phyloP scores from a whole-genome alignment of 352 stramenopile species.

The Achlya hypogyna region DNA sequence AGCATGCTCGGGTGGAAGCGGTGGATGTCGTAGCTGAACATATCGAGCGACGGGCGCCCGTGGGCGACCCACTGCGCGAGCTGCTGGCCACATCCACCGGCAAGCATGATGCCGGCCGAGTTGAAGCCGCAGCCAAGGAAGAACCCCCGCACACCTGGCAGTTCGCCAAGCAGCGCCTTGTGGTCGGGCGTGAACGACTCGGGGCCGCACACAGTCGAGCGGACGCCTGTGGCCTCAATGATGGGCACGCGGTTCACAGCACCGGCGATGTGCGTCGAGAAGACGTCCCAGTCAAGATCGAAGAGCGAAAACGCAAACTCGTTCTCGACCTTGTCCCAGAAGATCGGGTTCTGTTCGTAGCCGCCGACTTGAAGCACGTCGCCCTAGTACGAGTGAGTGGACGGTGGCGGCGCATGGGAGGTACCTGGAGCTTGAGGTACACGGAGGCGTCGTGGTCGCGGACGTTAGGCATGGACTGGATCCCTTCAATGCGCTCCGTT shows the following conservation, averaged over 20 bases:
- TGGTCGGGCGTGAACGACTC: slow-evolving; percentile 29
- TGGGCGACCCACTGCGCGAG: slow-evolving; percentile 24
- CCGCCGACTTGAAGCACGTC: slow-evolving; percentile 24
- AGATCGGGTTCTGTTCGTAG: slow-evolving; percentile 26
- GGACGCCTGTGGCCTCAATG: slow-evolving; percentile 21
- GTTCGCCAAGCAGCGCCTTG: slow-evolving; percentile 23
- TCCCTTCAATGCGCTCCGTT: slow-evolving; percentile 22
- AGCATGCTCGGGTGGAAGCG: slow-evolving; percentile 22
- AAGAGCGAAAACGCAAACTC: slow-evolving; percentile 26
- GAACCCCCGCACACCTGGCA: slow-evolving; percentile 22
- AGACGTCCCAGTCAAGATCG: slow-evolving; percentile 28
- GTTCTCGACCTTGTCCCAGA: slow-evolving; percentile 22
- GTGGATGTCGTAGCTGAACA: slow-evolving; percentile 24
- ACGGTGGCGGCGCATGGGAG: neutral
- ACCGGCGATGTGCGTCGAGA: slow-evolving; percentile 24
- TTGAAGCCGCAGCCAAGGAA: slow-evolving; percentile 27
- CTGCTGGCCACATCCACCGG: slow-evolving; percentile 23
- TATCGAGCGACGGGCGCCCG: slow-evolving; percentile 23
- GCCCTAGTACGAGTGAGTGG: slow-evolving; percentile 1
- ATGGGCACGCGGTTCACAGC: slow-evolving; percentile 20
- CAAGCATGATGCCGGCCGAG: slow-evolving; percentile 26
- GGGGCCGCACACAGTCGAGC: slow-evolving; percentile 25
- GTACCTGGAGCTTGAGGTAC: slow-evolving; percentile 25
- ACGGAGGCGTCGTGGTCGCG: slow-evolving; percentile 26
- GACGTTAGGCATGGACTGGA: slow-evolving; percentile 25